A percentile compares a stretch with the other conserved stretches of the same genome.
Conservation (phyloP, 208 protist species). For the Borovskyia barvae region DNA sequence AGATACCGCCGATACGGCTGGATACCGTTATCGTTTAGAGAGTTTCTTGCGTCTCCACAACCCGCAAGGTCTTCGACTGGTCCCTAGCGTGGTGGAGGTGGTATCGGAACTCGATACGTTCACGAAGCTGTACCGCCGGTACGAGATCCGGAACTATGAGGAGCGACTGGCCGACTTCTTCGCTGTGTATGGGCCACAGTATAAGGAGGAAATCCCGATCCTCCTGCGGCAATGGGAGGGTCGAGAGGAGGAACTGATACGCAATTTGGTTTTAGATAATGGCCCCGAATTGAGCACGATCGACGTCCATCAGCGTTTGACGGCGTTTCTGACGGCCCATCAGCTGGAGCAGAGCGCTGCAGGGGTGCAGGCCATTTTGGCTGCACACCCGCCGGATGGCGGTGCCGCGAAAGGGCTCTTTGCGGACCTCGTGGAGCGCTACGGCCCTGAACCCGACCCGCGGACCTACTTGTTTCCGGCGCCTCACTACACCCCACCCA, state of each 20-base stretch:
- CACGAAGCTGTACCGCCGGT: constrained; percentile 74
- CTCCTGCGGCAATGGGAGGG: constrained; percentile 70
- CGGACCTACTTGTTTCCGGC: constrained; percentile 66
- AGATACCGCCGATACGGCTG: constrained; percentile 44
- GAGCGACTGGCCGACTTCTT: constrained; percentile 57
- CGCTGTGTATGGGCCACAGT: constrained; percentile 56
- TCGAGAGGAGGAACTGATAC: constrained; percentile 75
- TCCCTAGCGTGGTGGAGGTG: constrained; percentile 53
- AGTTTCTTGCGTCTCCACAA: constrained; percentile 64
- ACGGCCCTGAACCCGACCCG: constrained; percentile 72
- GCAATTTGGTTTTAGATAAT: constrained; percentile 72
- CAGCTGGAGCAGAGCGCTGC: constrained; percentile 28
- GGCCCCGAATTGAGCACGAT: constrained; percentile 63
- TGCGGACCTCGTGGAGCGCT: constrained; percentile 30
- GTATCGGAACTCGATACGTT: constrained; percentile 78
- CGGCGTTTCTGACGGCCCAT: constrained; percentile 54
- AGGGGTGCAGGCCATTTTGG: constrained; percentile 25
- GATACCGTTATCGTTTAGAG: constrained; percentile 52
- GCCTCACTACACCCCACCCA: constrained; percentile 37
- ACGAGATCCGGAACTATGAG: constrained; percentile 62
- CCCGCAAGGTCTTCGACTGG: constrained; percentile 49
- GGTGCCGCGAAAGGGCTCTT: constrained; percentile 29
- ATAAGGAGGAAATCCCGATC: constrained; percentile 33
- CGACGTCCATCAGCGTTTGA: constrained; percentile 42
- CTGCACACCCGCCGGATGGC: not conserved